Evolutionary conservation across 805 yeast genomes (phyloP), one percentile per base, ranked within the genome.

Genomic region (Saccharomycopsis sp.): DNA sequence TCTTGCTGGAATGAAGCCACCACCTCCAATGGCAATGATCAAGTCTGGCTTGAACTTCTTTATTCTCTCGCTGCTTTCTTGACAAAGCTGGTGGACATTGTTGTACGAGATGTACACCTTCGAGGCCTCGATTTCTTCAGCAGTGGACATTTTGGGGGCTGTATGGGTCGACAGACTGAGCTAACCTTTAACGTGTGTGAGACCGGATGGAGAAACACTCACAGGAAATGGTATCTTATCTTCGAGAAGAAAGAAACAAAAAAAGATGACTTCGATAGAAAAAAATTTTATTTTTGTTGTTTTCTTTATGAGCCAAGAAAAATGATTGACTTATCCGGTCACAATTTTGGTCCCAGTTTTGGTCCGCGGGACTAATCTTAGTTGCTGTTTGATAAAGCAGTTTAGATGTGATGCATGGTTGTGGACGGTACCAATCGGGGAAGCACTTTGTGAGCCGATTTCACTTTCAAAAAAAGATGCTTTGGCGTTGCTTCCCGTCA

Each of bases 1-100:
- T 71, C 99, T 83, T 7, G 99, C 97, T 24, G 98, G 99, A 59
- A 92, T 94, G 72, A 92, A 89, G 1, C 98, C 99, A 70, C 99
- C 97, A 66, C 97, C 97, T 68, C 96, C 99, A 67, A 92, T 90
- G 64, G 98, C 97, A 62, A 92, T 89, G 73, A 91, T 89, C 59
- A 89, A 79, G 71, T 91, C 96, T 46, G 97, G 96, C 65, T 89
- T 82, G 76, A 89, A 85, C 24, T 74, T 72, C 70, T 82, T 83
- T 70, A 87, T 80, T 62, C 78, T 80, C 57, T 77, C 82, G 15
- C 91, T 84, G 15, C 78, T 69, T 61, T 76, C 79, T 67, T 83
- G 87, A 71, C 88, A 83, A 64, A 84, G 73, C 71, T 87, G 88
- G 69, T 87, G 95, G 29, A 87, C 83, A 70, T 87, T 85, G 73